These are phyloP conservation scores for Cercospora nicotianae DNA, from an alignment of 2,329 filamentous ascomycete genomes.

Conservation along the genomic window DNA sequence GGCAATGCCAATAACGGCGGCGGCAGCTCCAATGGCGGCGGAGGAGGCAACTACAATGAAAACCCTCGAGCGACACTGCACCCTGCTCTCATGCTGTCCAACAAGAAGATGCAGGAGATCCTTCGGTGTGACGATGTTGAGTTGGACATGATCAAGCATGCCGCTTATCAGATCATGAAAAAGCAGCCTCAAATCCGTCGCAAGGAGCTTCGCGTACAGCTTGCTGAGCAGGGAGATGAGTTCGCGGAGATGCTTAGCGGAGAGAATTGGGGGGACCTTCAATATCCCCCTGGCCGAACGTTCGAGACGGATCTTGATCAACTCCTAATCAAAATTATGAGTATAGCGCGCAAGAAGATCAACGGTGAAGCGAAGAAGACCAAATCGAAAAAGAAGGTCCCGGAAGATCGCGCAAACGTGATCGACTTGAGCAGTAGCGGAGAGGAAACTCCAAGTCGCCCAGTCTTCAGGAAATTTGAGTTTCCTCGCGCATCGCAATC, in stretches of 20 bases:
- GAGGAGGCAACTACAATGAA: not conserved
- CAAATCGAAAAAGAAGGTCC: not conserved
- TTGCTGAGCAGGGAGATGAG: not conserved
- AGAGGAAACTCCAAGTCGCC: not conserved
- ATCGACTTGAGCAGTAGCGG: not conserved
- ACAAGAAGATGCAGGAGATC: constrained; percentile 5
- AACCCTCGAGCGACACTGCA: not conserved
- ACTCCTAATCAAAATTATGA: constrained; percentile 8
- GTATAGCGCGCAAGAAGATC: not conserved
- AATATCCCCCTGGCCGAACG: not conserved
- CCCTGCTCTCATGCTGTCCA: constrained; percentile 1
- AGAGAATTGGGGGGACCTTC: not conserved
- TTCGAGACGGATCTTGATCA: constrained; percentile 5
- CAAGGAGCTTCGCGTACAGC: not conserved
- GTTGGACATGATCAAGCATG: constrained; percentile 3
- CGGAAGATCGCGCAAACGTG: not conserved
- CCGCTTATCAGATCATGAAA: not conserved
- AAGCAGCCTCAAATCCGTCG: not conserved
- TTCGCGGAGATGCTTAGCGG: constrained; percentile 1
- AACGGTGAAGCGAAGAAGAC: not conserved
- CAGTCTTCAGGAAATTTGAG: not conserved
- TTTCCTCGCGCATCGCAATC: not conserved
- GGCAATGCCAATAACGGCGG: not conserved
- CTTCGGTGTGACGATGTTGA: not conserved
- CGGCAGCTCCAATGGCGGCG: not conserved